These are phyloP conservation scores for Penicillium brevicompactum DNA, from an alignment of 2,329 filamentous ascomycete genomes.

Conservation along the genomic window DNA sequence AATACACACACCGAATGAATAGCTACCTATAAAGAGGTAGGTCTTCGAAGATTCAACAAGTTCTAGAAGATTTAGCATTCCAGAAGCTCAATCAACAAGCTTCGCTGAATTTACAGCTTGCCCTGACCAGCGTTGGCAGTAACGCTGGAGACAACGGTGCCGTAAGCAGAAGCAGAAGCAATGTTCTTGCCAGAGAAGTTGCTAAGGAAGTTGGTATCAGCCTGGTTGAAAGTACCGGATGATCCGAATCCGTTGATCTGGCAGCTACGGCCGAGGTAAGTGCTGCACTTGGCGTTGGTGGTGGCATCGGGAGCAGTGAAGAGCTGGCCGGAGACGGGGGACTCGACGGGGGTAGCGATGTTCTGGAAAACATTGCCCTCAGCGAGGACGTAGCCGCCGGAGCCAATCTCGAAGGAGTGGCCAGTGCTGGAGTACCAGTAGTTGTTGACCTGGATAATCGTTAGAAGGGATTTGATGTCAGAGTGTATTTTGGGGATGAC, in stretches of 20 bases:
- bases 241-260: constrained; percentile 52
- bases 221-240: constrained; percentile 37
- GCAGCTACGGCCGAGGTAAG: constrained; percentile 54
- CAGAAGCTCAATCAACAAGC: not conserved
- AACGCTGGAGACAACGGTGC: constrained; percentile 41
- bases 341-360: constrained; percentile 48
- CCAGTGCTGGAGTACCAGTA: constrained; percentile 59
- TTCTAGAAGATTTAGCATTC: not conserved
- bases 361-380: constrained; percentile 64
- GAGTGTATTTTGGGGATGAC: not conserved
- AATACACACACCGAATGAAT: not conserved
- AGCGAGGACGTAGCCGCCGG: constrained; percentile 51
- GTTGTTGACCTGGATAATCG: constrained; percentile 55
- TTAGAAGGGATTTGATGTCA: not conserved
- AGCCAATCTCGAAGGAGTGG: constrained; percentile 60
- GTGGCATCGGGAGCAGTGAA: constrained; percentile 39
- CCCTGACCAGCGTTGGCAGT: constrained; percentile 51
- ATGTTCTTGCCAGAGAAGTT: constrained; percentile 58
- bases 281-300: constrained; percentile 46
- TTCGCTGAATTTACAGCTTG: constrained; percentile 35
- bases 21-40: not conserved
- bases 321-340: constrained; percentile 40
- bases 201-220: constrained; percentile 52
- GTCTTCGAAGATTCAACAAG: not conserved
- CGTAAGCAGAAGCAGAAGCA: constrained; percentile 46